Base-by-base conservation (phyloP, 768 basidiomycete species). In the Royoungia palumana region DNA sequence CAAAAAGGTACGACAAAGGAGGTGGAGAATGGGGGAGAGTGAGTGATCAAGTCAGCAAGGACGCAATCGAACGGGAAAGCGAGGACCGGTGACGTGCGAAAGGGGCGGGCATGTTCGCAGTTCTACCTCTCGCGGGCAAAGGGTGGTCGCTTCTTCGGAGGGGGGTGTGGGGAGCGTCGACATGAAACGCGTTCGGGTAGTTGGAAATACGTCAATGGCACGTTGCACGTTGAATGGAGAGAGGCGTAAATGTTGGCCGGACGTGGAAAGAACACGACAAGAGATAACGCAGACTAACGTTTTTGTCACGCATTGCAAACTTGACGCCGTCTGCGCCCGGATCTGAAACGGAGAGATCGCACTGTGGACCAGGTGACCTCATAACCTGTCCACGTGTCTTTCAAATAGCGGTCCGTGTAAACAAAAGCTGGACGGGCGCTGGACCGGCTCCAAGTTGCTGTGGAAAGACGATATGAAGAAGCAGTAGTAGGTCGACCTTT, bases 81-180 rank as follows among this genome's bases (percentile, higher is more conserved):
- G 24, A 25, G 27, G 27, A 28, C 27, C 19, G 30, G 28, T 6
- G 11, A 28, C 41, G 39, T 55, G 53, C 13, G 39, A 55, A 35
- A 42, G 36, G 41, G 51, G 5, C 8, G 27, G 27, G 27, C 27
- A 28, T 28, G 11, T 28, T 28, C 28, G 28, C 28, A 28, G 28
- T 28, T 28, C 25, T 20, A 28, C 12, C 30, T 45, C 37, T 43
- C 25, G 43, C 61, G 58, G 61, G 58, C 49, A 50, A 42, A 61
- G 53, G 59, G 57, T 38, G 35, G 28, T 28, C 6, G 11, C 28
- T 28, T 28, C 30, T 35, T 51, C 59, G 59, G 56, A 56, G 43
- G 30, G 44, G 40, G 16, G 36, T 55, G 59, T 61, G 56, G 61
- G 51, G 60, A 44, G 60, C 53, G 56, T 60, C 48, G 39, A 60